Evolutionary conservation across 2,329 filamentous ascomycete species (phyloP), one percentile per base, ranked within the genome.

Genomic region (Xylariaceae sp.): DNA sequence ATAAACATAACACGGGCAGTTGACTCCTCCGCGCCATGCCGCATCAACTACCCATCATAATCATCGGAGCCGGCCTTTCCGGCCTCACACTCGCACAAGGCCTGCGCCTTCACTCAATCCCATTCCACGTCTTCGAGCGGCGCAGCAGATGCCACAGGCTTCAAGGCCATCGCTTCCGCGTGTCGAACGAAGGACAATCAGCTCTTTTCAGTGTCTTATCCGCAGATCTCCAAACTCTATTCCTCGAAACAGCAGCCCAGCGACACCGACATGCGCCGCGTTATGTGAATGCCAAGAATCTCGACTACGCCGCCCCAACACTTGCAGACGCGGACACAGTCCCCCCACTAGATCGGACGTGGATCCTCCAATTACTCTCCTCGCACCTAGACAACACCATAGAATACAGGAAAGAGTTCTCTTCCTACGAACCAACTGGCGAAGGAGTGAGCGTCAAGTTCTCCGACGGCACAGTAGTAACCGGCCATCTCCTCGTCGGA

Each of bases 21-120:
- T 7, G 22, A 28, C 7, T 7, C 7, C 4, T 45, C 44, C 18
- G 33, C 53, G 18, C 42, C 31, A 60, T 58, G 54, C 13, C 51
- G 45, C 31, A 46, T 22, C 48, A 56, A 36, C 42, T 34, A 19
- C 66, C 62, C 18, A 70, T 78, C 38, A 59, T 77, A 11, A 67
- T 67, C 19, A 59, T 68, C 42, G 75, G 75, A 11, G 74, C 73
- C 13, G 76, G 75, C 6, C 64, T 77, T 14, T 68, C 71, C 12
- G 75, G 75, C 5, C 66, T 77, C 11, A 69, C 70, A 0, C 64
- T 78, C 17, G 65, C 64, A 3, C 65, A 66, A 51, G 65, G 64
- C 22, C 50, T 67, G 13, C 62, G 65, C 16, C 60, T 63, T 28
- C 62, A 47, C n/a, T 66, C 62, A 5, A 46, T 67, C 22, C 58